phyloP scores from a whole-genome alignment of 805 yeast species.

The Isabelozyma heimii region DNA sequence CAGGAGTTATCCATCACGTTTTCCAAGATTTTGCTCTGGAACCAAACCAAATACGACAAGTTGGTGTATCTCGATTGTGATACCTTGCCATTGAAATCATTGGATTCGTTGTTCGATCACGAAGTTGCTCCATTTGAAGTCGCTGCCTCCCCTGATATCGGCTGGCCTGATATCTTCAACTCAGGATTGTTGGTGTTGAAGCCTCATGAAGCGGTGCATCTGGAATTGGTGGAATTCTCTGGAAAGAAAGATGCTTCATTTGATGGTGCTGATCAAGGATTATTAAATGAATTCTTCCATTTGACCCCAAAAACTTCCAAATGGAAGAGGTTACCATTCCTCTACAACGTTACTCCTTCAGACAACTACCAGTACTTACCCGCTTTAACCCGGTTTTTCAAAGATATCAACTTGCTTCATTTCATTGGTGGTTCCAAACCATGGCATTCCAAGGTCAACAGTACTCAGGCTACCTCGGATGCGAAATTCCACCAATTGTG shows the following conservation, averaged over 20 bases:
- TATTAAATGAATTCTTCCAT: constrained; percentile 30
- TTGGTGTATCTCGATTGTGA: constrained; percentile 27
- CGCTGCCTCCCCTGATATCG: constrained; percentile 27
- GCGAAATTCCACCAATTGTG: constrained; percentile 21
- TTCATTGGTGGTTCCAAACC: constrained; percentile 33
- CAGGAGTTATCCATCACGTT: constrained; percentile 24
- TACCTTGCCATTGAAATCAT: constrained; percentile 19
- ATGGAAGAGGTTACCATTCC: constrained; percentile 31
- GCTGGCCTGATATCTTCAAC: constrained; percentile 33
- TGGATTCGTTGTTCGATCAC: constrained; percentile 20
- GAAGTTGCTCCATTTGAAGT: constrained; percentile 6
- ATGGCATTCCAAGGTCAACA: constrained; percentile 18
- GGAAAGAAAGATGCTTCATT: constrained; percentile 14
- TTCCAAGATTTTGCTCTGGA: constrained; percentile 25
- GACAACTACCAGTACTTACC: constrained; percentile 32
- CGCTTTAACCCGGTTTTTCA: constrained; percentile 26
- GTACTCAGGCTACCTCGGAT: constrained; percentile 11
- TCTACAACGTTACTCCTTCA: constrained; percentile 35
- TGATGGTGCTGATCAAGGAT: constrained; percentile 40
- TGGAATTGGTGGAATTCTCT: constrained; percentile 12
- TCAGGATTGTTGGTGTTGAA: constrained; percentile 24
- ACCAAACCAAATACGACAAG: constrained; percentile 16
- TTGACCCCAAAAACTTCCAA: constrained; percentile 16
- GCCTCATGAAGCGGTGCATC: constrained; percentile 15
- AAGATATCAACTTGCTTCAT: constrained; percentile 28